Evolutionary conservation across 495 filamentous ascomycete species (phyloP), one percentile per base, ranked within the genome.

Genomic region (Acidiella bohemica): DNA sequence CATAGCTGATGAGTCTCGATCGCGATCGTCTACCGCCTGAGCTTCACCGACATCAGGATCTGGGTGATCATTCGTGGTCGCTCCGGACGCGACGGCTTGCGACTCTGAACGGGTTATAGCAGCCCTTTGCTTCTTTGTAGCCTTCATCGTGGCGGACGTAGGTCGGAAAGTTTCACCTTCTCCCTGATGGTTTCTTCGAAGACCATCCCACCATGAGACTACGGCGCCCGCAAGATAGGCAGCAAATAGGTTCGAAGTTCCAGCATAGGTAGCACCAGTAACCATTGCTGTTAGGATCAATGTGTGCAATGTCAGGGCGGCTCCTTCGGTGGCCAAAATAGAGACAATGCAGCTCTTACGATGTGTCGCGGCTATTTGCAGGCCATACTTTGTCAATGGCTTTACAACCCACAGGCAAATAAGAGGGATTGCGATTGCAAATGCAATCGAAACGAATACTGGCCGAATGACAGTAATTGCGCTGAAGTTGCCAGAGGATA

Each of bases 221-320:
- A 65, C 54, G 1, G 72, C 68, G 8, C 78, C 79, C 6, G 79
- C 74, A 17, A 81, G 61, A 49, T 80, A 84, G 2, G 80, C 71
- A 12, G 79, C 76, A 49, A 85, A 80, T 2, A 84, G 60, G 43
- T 70, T 70, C 3, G 79, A 84, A 1, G 79, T 76, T 0, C 76
- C 78, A 4, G 77, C 74, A 58, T 71, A 78, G 7, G 61, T 67
- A 0, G 75, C 66, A 0, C 58, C 69, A n/a, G 66, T 66, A 3
- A 81, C 64, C n/a, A 74, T 49, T 0, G 54, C 65, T 12, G 80
- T 38, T 4, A 82, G 54, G 14, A 76, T 28, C 11, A 34, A 28
- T 0, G 65, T 73, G 47, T 68, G 57, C 26, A 52, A 26, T 9
- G 41, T 17, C 21, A 47, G 24, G 5, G 12, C n/a, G 25, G 31